These are phyloP conservation scores for Penicillium sp. DNA, from an alignment of 2,329 filamentous ascomycete species.

Conservation along the genomic window DNA sequence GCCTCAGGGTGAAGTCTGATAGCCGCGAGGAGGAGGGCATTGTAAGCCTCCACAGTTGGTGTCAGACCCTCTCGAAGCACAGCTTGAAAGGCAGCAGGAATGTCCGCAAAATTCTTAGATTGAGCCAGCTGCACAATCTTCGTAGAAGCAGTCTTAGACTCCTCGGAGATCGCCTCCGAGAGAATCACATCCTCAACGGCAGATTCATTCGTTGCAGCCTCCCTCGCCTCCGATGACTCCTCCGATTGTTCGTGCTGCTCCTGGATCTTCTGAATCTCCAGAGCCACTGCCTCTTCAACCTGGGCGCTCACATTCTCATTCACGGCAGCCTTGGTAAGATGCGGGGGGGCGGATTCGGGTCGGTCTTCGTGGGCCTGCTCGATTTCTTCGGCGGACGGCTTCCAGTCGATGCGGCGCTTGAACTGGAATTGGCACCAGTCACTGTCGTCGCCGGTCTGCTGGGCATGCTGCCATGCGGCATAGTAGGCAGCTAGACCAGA, in stretches of 20 bases:
- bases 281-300: conserved; percentile 80
- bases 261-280: conserved; percentile 69
- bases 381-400: conserved; percentile 51
- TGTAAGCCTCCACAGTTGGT: conserved; percentile 86
- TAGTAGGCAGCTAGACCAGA: conserved; percentile 85
- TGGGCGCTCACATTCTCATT: conserved; percentile 64
- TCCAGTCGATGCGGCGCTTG: conserved; percentile 86
- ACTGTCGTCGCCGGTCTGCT: conserved; percentile 67
- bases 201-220: conserved; percentile 28
- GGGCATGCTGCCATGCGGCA: conserved; percentile 80
- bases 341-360: conserved; percentile 50
- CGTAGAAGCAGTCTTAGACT: conserved; percentile 71
- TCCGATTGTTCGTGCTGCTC: conserved; percentile 52
- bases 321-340: conserved; percentile 57
- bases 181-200: conserved; percentile 42
- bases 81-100: conserved; percentile 85
- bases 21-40: conserved; percentile 80
- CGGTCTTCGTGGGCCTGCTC: conserved; percentile 34
- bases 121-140: conserved; percentile 75
- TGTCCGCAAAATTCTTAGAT: conserved; percentile 75
- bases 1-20: conserved; percentile 78
- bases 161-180: conserved; percentile 55
- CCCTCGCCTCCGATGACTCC: conserved; percentile 33
- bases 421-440: conserved; percentile 95
- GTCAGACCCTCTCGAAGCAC: conserved; percentile 81